phyloP scores from a whole-genome alignment of 306 rosid genomes.

The Vigna unguiculata region DNA sequence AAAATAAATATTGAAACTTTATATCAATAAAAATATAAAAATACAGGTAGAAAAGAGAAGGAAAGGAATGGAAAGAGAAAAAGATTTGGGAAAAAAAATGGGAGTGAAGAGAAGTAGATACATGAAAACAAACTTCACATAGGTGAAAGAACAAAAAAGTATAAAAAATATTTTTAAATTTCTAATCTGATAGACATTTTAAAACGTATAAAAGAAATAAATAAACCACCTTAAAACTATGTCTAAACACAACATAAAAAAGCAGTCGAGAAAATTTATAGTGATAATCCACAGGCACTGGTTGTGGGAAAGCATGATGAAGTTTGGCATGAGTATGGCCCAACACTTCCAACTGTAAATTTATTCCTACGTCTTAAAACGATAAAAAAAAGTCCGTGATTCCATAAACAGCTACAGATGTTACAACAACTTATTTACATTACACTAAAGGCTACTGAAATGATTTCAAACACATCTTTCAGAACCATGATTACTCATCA shows the following conservation, averaged over 20 bases:
- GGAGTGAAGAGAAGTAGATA: too few relatives aligned
- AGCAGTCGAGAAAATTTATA: neutral
- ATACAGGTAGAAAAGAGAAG: too few relatives aligned
- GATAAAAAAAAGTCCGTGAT: slow-evolving; percentile 27
- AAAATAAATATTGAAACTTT: too few relatives aligned
- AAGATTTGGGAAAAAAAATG: too few relatives aligned
- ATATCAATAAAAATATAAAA: too few relatives aligned
- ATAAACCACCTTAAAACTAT: too few relatives aligned
- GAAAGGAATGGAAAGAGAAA: too few relatives aligned
- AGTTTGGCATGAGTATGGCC: neutral
- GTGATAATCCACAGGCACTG: neutral
- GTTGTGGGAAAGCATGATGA: neutral
- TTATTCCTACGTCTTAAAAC: neutral
- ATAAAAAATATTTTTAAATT: too few relatives aligned
- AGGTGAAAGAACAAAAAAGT: too few relatives aligned
- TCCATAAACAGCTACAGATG: slow-evolving; percentile 13
- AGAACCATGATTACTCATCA: slow-evolving; percentile 34
- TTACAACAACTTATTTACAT: slow-evolving; percentile 40
- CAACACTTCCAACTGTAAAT: neutral
- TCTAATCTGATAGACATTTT: neutral
- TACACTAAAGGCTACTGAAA: slow-evolving; percentile 8
- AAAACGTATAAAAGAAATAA: too few relatives aligned
- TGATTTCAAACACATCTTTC: slow-evolving; percentile 13
- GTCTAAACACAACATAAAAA: neutral
- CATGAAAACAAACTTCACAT: too few relatives aligned